Percentiles rank a stretch among this genome's conserved stretches.
phyloP scores from a whole-genome alignment of 805 yeast genomes.

The Maudiozyma saulgeensis region DNA sequence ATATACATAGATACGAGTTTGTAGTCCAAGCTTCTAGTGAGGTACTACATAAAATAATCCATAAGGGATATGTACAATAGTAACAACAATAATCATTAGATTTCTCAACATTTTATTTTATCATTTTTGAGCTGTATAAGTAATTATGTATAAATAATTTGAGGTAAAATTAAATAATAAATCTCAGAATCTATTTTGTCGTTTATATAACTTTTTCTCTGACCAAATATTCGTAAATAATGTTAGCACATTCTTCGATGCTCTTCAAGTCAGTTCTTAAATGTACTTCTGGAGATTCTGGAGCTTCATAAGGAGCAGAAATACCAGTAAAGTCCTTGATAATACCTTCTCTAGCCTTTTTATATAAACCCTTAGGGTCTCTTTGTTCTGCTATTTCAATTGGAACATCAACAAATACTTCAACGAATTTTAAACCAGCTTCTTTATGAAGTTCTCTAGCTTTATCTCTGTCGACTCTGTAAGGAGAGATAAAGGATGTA shows the following conservation, averaged over 20 bases:
- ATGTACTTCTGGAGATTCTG: constrained; percentile 74
- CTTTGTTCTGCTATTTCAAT: constrained; percentile 90
- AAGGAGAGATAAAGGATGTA: constrained; percentile 90
- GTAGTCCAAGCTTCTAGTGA: too few relatives aligned
- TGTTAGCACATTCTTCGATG: constrained; percentile 73
- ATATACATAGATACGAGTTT: too few relatives aligned
- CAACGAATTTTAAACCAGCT: constrained; percentile 72
- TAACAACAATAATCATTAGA: too few relatives aligned
- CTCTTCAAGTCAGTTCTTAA: constrained; percentile 60
- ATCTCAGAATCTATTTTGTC: too few relatives aligned
- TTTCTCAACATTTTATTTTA: too few relatives aligned
- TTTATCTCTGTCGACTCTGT: constrained; percentile 68
- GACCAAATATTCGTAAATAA: constrained; percentile 58
- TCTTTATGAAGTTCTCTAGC: constrained; percentile 81
- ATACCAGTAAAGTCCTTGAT: constrained; percentile 94
- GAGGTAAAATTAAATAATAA: too few relatives aligned
- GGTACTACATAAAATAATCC: too few relatives aligned
- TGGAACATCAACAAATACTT: constrained; percentile 89
- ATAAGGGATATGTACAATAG: too few relatives aligned
- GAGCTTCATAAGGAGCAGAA: constrained; percentile 93
- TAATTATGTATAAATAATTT: too few relatives aligned
- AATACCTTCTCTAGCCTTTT: constrained; percentile 91
- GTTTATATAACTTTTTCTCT: constrained; percentile 32
- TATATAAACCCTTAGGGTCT: constrained; percentile 94
- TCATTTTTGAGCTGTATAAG: too few relatives aligned